phyloP scores from a whole-genome alignment of 352 stramenopile genomes.

The Phytophthora ohioensis region DNA sequence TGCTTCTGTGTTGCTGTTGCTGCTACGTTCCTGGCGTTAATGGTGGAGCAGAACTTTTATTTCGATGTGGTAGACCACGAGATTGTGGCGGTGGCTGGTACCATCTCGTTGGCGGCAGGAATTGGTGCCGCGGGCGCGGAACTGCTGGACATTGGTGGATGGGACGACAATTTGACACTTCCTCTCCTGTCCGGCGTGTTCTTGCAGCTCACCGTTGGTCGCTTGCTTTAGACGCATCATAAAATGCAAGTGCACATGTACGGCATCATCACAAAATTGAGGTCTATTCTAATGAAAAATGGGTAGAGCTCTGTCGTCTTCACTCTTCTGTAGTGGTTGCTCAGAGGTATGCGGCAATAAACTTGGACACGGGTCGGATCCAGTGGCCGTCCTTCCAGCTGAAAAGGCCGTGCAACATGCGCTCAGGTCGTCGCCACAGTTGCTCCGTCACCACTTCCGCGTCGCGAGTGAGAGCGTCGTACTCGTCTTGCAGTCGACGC shows the following conservation, averaged over 20 bases:
- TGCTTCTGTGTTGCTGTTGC: slow-evolving; percentile 41
- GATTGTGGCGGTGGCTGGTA: background rate
- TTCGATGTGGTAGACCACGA: slow-evolving; percentile 16
- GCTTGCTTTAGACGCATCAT: slow-evolving; percentile 25
- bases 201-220: slow-evolving; percentile 41
- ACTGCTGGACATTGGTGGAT: slow-evolving; percentile 49
- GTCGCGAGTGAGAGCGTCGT: slow-evolving; percentile 52
- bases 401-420: slow-evolving; percentile 63
- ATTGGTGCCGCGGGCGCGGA: slow-evolving; percentile 51
- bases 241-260: background rate
- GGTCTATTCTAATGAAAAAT: slow-evolving; percentile 36
- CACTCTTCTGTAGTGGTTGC: background rate
- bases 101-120: slow-evolving; percentile 42
- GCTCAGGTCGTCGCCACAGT: slow-evolving; percentile 69
- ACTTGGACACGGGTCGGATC: slow-evolving; percentile 76
- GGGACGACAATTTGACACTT: slow-evolving; percentile 71
- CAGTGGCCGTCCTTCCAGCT: slow-evolving; percentile 81
- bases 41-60: slow-evolving; percentile 42
- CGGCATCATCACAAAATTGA: slow-evolving; percentile 2
- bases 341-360: slow-evolving; percentile 70
- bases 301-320: slow-evolving; percentile 11
- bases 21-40: slow-evolving; percentile 33
- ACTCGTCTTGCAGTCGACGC: slow-evolving; percentile 58
- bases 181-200: slow-evolving; percentile 54
- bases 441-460: slow-evolving; percentile 69